A percentile compares a stretch with the other conserved stretches of the same genome.
phyloP scores from a whole-genome alignment of 2,329 filamentous ascomycete genomes.

The Cordyceps pruinosa region DNA sequence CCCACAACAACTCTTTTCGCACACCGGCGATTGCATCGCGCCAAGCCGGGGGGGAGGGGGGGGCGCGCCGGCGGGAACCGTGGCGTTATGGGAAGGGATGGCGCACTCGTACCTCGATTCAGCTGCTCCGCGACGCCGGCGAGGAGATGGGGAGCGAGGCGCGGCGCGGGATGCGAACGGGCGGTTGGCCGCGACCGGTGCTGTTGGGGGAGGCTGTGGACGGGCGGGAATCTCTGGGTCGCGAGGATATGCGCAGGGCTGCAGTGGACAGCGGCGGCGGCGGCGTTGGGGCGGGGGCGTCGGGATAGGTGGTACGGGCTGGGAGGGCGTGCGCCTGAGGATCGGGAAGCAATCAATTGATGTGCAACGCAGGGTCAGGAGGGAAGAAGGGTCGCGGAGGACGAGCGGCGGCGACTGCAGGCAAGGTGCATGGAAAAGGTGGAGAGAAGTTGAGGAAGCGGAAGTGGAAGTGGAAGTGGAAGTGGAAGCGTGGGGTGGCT shows the following conservation, averaged over 20 bases:
- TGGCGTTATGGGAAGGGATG: background rate
- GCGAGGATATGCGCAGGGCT: conserved; percentile 1
- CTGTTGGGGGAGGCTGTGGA: background rate
- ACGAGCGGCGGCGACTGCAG: background rate
- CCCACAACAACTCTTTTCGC: background rate
- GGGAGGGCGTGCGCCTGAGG: conserved; percentile 1
- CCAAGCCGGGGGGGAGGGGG: background rate
- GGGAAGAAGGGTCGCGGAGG: background rate
- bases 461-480: too few species aligned
- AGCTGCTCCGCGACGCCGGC: background rate
- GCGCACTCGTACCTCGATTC: background rate
- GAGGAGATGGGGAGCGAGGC: background rate
- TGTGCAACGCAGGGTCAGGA: background rate
- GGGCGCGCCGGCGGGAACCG: too few species aligned
- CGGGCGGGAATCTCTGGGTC: background rate
- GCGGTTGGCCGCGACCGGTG: background rate
- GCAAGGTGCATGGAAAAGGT: conserved; percentile 1
- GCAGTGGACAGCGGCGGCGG: background rate
- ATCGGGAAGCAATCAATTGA: conserved; percentile 7
- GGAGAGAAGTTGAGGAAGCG: too few species aligned
- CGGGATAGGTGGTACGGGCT: background rate
- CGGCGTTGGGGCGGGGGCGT: background rate
- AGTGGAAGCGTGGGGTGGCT: conserved; percentile 2
- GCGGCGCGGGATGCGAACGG: background rate
- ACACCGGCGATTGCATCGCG: background rate